phyloP scores from a whole-genome alignment of 2,329 filamentous ascomycete genomes.

The Ilyonectria robusta region DNA sequence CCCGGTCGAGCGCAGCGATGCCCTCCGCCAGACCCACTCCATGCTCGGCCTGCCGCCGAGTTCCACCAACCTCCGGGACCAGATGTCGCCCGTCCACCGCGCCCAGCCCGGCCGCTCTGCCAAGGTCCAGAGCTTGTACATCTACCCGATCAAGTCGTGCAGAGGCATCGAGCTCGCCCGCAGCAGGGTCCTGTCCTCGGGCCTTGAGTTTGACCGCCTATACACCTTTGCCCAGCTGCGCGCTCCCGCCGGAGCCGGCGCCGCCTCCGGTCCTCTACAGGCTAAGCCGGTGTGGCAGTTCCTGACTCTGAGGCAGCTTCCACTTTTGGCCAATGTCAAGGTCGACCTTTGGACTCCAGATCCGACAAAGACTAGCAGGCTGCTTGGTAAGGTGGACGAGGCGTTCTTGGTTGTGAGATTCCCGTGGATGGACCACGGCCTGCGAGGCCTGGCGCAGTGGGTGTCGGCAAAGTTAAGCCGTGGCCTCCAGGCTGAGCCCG shows the following conservation, averaged over 20 bases:
- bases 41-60: conserved; percentile 59
- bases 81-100: conserved; percentile 41
- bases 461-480: conserved; percentile 66
- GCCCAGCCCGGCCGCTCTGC: conserved; percentile 39
- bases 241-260: conserved; percentile 9
- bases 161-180: conserved; percentile 79
- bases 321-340: conserved; percentile 78
- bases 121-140: conserved; percentile 74
- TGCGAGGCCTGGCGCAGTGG: conserved; percentile 61
- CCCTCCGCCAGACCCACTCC: conserved; percentile 68
- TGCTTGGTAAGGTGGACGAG: conserved; percentile 65
- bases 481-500: conserved; percentile 65
- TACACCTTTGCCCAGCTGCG: conserved; percentile 82
- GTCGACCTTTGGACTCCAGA: conserved; percentile 80
- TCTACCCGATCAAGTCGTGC: conserved; percentile 90
- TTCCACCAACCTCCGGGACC: conserved; percentile 55
- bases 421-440: conserved; percentile 69
- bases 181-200: conserved; percentile 75
- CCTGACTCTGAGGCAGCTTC: conserved; percentile 78
- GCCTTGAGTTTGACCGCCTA: conserved; percentile 84
- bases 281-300: conserved; percentile 74
- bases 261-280: conserved; percentile 52
- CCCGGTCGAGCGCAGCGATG: conserved; percentile 66
- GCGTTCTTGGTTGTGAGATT: conserved; percentile 78
- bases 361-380: conserved; percentile 65